phyloP scores from a whole-genome alignment of 352 stramenopile species.

The Phytophthora vignae region DNA sequence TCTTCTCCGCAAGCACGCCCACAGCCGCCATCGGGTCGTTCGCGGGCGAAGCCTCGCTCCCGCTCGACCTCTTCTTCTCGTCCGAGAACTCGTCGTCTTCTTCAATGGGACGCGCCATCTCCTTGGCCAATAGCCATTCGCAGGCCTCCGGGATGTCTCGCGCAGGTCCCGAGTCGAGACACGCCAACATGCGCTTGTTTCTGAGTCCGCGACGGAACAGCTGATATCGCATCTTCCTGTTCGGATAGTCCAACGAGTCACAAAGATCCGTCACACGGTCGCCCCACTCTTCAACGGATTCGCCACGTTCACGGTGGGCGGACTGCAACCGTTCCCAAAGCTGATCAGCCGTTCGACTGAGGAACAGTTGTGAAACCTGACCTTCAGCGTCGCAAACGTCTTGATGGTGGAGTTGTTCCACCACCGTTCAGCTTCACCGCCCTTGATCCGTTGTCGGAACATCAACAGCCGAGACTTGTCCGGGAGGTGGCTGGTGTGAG shows the following conservation, averaged over 20 bases:
- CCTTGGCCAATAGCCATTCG: no score
- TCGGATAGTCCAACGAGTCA: constrained; percentile 10
- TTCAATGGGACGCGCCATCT: no score
- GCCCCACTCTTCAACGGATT: neutral
- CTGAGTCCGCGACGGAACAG: neutral
- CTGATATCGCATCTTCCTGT: neutral
- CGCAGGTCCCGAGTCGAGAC: constrained; percentile 4
- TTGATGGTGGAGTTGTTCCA: neutral
- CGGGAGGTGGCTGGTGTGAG: neutral
- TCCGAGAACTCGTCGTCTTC: no score
- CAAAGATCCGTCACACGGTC: constrained; percentile 3
- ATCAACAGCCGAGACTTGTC: neutral
- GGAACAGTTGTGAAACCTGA: neutral
- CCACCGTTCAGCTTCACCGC: neutral
- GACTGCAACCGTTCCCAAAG: neutral
- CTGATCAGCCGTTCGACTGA: neutral
- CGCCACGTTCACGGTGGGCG: neutral
- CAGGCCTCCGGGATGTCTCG: no score
- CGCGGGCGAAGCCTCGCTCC: neutral
- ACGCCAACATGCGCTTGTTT: constrained; percentile 3
- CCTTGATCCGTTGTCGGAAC: neutral
- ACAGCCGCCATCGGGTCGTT: neutral
- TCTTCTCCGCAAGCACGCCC: neutral
- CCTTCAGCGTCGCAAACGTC: neutral
- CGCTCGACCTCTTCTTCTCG: neutral